These are phyloP conservation scores for Phytophthora megakarya DNA, from an alignment of 352 stramenopile genomes.

Conservation along the genomic window DNA sequence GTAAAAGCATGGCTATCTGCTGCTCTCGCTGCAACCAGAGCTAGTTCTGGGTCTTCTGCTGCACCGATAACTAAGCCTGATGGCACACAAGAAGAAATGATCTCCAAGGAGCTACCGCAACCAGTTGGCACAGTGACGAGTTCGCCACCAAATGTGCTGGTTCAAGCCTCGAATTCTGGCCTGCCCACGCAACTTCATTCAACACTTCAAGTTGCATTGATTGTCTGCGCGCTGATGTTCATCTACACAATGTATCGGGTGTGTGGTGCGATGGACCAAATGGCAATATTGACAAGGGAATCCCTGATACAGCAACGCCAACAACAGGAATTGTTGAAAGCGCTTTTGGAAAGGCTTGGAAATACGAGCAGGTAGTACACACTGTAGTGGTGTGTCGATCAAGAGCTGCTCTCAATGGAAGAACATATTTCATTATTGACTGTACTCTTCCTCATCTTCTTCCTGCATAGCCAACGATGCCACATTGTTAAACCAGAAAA, in stretches of 20 bases:
- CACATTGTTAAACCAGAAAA: neutral
- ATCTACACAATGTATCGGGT: constrained; percentile 76
- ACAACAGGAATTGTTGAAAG: constrained; percentile 68
- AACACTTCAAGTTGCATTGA: constrained; percentile 45
- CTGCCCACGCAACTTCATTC: constrained; percentile 18
- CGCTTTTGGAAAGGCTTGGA: constrained; percentile 54
- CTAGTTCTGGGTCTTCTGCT: neutral
- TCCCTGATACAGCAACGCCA: constrained; percentile 60
- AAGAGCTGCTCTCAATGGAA: neutral
- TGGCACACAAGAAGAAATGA: neutral
- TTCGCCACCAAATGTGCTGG: neutral
- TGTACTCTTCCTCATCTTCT: constrained; percentile 42
- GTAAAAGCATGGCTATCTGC: constrained; percentile 54
- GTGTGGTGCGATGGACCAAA: constrained; percentile 57
- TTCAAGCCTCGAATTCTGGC: neutral
- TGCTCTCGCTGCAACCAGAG: constrained; percentile 38
- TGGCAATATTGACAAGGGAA: constrained; percentile 62
- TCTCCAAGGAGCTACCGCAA: neutral
- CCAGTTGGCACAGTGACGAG: neutral
- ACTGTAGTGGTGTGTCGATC: neutral
- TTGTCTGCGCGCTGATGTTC: constrained; percentile 68
- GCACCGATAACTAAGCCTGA: neutral
- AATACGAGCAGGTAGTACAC: constrained; percentile 13
- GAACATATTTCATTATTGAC: constrained; percentile 23
- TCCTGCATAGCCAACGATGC: constrained; percentile 24